Evolutionary conservation across 805 yeast species (phyloP), one percentile per base, ranked within the genome.

Genomic region (Hagleromyces aurorensis): DNA sequence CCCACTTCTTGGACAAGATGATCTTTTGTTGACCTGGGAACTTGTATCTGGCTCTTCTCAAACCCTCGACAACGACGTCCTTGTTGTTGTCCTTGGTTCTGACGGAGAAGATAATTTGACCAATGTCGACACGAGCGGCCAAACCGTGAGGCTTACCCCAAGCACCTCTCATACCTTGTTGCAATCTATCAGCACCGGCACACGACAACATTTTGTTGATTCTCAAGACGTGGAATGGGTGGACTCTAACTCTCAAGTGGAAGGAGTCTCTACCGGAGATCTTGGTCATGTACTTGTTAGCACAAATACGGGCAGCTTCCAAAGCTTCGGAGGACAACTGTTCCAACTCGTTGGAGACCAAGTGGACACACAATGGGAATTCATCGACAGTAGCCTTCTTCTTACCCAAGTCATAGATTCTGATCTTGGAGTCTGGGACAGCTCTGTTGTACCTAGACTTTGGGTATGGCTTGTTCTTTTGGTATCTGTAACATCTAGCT

Each of bases 151-250:
- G 98, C 78, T 91, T 91, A 86, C 98, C 98, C 97, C 97, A 91
- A 66, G 98, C 98, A 78, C 94, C 94, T 85, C 98, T 89, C 98
- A 91, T 91, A 87, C 98, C 98, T 76, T 91, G 97, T 77, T 91
- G 98, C 73, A 91, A 80, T 83, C 98, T 86, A 89, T 91, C 98
- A 67, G 98, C 98, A 84, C 98, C 98, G 75, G 98, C 98, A 78
- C 98, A 91, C 64, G 98, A 91, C 95, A 91, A 86, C 98, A 91
- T 91, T 85, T 91, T 91, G 91, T 91, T 91, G 78, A 91, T 91
- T 75, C 98, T 82, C 69, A 91, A 79, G 55, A 91, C 98, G 79
- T 91, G 98, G 97, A 83, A 91, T 59, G 98, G 98, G 73, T 91
- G 98, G 63, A 87, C 97, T 76, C 98, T 87, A 70, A 91, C 85